These are phyloP conservation scores for Halenospora varia DNA, from an alignment of 495 filamentous ascomycete genomes.

Conservation along the genomic window DNA sequence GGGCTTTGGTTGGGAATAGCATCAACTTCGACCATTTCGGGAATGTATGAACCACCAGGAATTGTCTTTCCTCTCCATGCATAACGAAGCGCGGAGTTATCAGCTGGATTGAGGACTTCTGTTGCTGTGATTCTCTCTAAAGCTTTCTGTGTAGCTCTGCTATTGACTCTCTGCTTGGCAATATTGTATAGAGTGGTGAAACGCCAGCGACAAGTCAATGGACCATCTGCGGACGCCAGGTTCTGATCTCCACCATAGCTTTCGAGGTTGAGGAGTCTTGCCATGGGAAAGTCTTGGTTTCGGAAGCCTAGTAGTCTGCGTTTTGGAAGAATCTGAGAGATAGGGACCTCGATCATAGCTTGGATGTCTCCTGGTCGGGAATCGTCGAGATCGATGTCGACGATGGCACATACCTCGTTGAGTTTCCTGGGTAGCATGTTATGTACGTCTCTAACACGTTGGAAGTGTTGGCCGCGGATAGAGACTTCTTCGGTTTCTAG, in stretches of 20 bases:
- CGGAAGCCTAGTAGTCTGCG: constrained; percentile 49
- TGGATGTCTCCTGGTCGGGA: constrained; percentile 33
- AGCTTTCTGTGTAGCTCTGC: constrained; percentile 22
- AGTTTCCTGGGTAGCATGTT: constrained; percentile 36
- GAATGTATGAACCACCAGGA: constrained; percentile 25
- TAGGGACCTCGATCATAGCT: constrained; percentile 37
- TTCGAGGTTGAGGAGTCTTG: constrained; percentile 7
- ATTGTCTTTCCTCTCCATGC: constrained; percentile 30
- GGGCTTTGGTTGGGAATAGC: neutral
- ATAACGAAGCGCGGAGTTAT: constrained; percentile 21
- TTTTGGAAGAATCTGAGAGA: constrained; percentile 28
- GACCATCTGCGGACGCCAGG: constrained; percentile 26
- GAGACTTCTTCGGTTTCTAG: constrained; percentile 21
- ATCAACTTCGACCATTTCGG: neutral
- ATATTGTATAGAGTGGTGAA: constrained; percentile 27
- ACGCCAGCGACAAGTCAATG: constrained; percentile 29
- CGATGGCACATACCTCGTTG: constrained; percentile 53
- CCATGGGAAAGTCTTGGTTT: constrained; percentile 40
- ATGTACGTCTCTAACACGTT: constrained; percentile 33
- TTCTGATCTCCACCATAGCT: constrained; percentile 15
- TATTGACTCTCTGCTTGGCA: constrained; percentile 21
- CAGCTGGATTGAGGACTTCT: constrained; percentile 15
- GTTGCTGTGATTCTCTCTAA: constrained; percentile 20
- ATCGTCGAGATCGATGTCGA: constrained; percentile 42
- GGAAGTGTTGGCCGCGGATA: constrained; percentile 38